Evolutionary conservation across 139 green algal species (phyloP).

Genomic region (Chlorella sp.): DNA sequence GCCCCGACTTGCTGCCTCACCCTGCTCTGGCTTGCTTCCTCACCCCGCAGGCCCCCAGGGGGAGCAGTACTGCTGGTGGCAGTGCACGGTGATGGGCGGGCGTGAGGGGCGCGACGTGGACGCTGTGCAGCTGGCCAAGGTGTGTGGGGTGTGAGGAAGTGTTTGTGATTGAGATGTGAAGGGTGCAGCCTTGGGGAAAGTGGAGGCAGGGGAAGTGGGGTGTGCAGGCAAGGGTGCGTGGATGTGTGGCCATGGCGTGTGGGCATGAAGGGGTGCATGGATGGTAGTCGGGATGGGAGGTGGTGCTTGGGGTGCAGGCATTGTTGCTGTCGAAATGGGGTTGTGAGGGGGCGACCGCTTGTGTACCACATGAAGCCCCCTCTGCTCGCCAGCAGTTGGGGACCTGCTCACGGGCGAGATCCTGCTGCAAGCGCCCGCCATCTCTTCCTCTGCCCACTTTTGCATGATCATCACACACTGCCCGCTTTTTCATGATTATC

Average conservation of each 20-base stretch:
- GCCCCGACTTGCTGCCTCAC: not conserved
- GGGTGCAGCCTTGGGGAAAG: too few relatives aligned
- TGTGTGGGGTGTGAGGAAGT: not conserved
- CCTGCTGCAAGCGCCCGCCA: not conserved
- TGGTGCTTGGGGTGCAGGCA: too few relatives aligned
- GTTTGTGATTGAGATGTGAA: too few relatives aligned
- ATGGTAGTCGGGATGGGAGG: too few relatives aligned
- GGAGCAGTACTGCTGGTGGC: slow-evolving; percentile 97
- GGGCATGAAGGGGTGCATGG: not conserved
- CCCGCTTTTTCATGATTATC: not conserved
- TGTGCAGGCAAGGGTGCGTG: too few relatives aligned
- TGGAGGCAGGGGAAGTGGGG: too few relatives aligned
- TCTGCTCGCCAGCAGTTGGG: too few relatives aligned
- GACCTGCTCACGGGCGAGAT: too few relatives aligned
- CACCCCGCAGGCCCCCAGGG: slow-evolving; percentile 81
- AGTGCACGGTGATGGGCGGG: slow-evolving; percentile 96
- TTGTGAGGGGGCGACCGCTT: too few relatives aligned
- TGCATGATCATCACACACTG: not conserved
- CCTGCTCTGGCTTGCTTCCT: too few relatives aligned
- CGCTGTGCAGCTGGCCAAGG: slow-evolving; percentile 88
- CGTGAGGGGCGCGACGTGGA: slow-evolving; percentile 91
- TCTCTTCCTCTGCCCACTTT: not conserved
- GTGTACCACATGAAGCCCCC: too few relatives aligned
- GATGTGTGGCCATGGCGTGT: not conserved
- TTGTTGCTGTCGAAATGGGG: too few relatives aligned